Evolutionary conservation across 495 filamentous ascomycete genomes (phyloP).

Genomic region (Aspergillus incahuasiensis): DNA sequence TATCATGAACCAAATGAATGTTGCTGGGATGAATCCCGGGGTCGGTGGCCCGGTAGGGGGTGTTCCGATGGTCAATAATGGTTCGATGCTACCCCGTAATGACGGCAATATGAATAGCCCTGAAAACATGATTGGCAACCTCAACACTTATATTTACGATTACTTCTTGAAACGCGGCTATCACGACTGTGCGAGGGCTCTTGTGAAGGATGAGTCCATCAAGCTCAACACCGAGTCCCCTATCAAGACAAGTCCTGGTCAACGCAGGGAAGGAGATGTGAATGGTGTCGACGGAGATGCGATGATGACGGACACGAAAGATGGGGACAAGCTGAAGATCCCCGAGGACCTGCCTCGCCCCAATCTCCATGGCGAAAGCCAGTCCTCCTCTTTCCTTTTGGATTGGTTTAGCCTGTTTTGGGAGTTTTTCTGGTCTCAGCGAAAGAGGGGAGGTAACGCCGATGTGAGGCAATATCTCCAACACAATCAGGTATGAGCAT

Average conservation of each 20-base stretch:
- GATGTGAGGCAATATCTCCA: slow-evolving; percentile 65
- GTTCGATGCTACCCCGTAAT: slow-evolving; percentile 47
- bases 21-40: slow-evolving; percentile 57
- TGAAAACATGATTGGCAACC: slow-evolving; percentile 67
- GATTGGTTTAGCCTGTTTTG: slow-evolving; percentile 98
- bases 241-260: slow-evolving; percentile 53
- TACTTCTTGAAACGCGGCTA: slow-evolving; percentile 84
- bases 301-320: slow-evolving; percentile 81
- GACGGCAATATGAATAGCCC: slow-evolving; percentile 43
- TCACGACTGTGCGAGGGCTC: slow-evolving; percentile 70
- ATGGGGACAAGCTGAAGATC: slow-evolving; percentile 64
- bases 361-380: slow-evolving; percentile 54
- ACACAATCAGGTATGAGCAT: slow-evolving; percentile 69
- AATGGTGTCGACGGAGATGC: slow-evolving; percentile 76
- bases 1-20: slow-evolving; percentile 71
- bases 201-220: slow-evolving; percentile 50
- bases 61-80: slow-evolving; percentile 71
- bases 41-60: slow-evolving; percentile 61
- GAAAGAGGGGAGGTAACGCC: slow-evolving; percentile 52
- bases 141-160: slow-evolving; percentile 97
- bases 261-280: slow-evolving; percentile 58
- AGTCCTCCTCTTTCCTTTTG: slow-evolving; percentile 74
- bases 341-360: slow-evolving; percentile 78
- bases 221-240: slow-evolving; percentile 56
- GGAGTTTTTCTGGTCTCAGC: slow-evolving; percentile 83